Conservation (phyloP, 768 basidiomycete species). For the Pleurotus pulmonarius region DNA sequence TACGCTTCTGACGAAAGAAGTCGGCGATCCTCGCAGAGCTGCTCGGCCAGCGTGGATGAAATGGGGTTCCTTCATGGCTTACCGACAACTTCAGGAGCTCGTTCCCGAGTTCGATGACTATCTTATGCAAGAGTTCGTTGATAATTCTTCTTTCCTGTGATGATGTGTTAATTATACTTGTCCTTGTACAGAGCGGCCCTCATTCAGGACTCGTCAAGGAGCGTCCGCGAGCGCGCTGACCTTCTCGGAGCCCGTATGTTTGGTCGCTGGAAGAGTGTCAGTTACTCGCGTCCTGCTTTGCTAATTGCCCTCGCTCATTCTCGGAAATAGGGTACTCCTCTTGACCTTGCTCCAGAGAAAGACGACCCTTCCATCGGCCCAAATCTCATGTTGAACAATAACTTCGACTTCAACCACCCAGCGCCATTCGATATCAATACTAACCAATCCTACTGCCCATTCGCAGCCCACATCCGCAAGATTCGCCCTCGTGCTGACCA, state of each 20-base stretch:
- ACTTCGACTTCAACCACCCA: conserved; percentile 6
- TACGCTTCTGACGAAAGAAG: not conserved
- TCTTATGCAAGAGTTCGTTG: not conserved
- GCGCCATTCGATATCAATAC: not conserved
- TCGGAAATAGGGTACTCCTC: not conserved
- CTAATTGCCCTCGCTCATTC: not conserved
- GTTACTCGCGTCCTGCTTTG: not conserved
- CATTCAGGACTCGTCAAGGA: not conserved
- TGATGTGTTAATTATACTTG: not conserved
- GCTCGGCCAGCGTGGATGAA: not conserved
- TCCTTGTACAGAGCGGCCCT: not conserved
- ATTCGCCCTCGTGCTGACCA: conserved; percentile 2
- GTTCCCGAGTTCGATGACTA: conserved; percentile 1
- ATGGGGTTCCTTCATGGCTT: conserved; percentile 5
- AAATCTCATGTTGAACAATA: not conserved
- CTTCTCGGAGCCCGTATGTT: conserved; percentile 4
- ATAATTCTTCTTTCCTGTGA: not conserved
- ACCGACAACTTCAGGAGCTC: conserved; percentile 3
- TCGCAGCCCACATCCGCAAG: conserved; percentile 2
- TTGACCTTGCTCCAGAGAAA: not conserved
- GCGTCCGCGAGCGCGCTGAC: not conserved
- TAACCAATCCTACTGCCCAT: not conserved
- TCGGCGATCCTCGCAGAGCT: conserved; percentile 2
- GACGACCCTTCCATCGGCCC: not conserved
- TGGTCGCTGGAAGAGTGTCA: conserved; percentile 3